Base-by-base conservation (phyloP, 495 filamentous ascomycete species). In the Baudoinia panamericana region DNA sequence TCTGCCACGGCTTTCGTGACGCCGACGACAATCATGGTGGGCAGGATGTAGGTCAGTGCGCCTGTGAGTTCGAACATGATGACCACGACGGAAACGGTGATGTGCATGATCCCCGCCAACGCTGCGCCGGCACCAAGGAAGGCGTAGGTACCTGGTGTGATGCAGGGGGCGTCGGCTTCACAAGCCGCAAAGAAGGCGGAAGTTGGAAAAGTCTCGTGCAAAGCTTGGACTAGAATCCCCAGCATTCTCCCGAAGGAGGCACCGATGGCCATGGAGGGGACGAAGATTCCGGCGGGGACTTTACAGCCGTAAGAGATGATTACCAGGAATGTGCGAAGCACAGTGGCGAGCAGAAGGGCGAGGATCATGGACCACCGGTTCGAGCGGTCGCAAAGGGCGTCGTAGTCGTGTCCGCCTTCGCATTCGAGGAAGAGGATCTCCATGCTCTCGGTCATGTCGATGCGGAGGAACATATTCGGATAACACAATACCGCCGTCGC, bases 391-490 rank as follows among this genome's bases (percentile, higher is more conserved):
- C 90, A 97, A 33, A 97, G 71, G 1, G 82, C 86, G 35, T 88
- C 70, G 51, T 95, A 95, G 52, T 95, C 83, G 60, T 93, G 82
- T 12, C 72, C 78, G 17, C 85, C 88, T 58, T 94, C 87, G 53
- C 90, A 97, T 63, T 97, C 92, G 10, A 78, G 70, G 58, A 97
- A 97, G 2, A 97, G 65, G 45, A 93, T 93, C 59, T 95, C 86
- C 90, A 97, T 96, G 64, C 84, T 93, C 62, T 94, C 86, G 0
- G 90, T 95, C 90, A 97, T 96, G 61, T 97, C 93, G 53, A 97
- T 95, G 48, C 82, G 72, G 36, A 97, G 58, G 52, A 97, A 96
- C 60, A 83, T 86, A 57, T 96, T 97, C 1, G 86, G 90, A 53
- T 88, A 97, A 63, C 90, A 96, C 5, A 96, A 67, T 37, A 96